A percentile compares a stretch with the other conserved stretches of the same genome.
These are phyloP conservation scores for Silybum marianum DNA, from an alignment of 129 eudicot genomes.

Conservation along the genomic window DNA sequence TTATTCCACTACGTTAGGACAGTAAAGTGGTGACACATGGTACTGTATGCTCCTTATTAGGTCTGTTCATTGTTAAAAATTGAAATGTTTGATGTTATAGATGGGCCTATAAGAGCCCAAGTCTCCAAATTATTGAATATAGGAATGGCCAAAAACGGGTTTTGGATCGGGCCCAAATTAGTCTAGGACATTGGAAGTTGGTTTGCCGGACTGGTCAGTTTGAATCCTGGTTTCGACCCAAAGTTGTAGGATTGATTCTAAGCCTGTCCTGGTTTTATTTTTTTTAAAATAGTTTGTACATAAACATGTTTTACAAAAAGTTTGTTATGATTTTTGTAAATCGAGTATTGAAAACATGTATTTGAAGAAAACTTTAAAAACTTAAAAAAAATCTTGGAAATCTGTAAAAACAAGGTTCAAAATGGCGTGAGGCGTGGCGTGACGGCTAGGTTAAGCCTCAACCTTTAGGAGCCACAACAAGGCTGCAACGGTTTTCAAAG, in stretches of 20 bases:
- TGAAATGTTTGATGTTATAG: not conserved
- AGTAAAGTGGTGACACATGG: too few species aligned
- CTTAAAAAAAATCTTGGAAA: not conserved
- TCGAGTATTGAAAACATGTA: too few species aligned
- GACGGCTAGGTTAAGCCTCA: too few species aligned
- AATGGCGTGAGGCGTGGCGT: too few species aligned
- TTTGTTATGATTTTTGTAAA: not conserved
- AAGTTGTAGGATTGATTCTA: not conserved
- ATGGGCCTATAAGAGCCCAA: not conserved
- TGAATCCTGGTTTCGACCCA: not conserved
- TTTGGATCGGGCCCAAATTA: not conserved
- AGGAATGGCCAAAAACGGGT: not conserved
- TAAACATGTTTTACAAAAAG: not conserved
- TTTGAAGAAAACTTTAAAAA: too few species aligned
- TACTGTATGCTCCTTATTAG: too few species aligned
- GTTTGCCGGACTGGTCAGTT: not conserved
- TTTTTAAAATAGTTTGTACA: not conserved
- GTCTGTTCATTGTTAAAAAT: too few species aligned
- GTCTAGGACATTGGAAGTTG: not conserved
- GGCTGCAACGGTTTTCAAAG: too few species aligned
- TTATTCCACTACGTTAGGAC: too few species aligned
- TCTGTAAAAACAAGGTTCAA: too few species aligned
- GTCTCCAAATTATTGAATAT: not conserved
- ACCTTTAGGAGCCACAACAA: too few species aligned
- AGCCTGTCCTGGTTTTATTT: not conserved